Conservation (phyloP, 2,329 filamentous ascomycete genomes). For the Grosmannia serpens region DNA sequence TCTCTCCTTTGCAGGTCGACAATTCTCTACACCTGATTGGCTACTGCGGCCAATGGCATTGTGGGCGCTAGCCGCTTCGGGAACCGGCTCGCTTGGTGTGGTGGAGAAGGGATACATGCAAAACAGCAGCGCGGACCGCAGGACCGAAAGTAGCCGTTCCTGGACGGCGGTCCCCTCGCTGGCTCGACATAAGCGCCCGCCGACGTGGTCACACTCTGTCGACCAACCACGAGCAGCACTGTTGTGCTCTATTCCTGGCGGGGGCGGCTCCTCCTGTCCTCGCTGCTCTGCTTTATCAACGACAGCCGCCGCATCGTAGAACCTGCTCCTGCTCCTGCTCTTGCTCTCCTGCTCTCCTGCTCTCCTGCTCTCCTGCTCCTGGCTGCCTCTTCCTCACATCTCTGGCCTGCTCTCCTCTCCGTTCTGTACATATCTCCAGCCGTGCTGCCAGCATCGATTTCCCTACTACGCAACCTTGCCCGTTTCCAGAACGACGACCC, state of each 20-base stretch:
- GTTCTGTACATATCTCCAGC: not conserved
- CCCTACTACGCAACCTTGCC: too few relatives aligned
- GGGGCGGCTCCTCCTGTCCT: not conserved
- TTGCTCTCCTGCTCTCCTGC: not conserved
- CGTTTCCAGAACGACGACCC: too few relatives aligned
- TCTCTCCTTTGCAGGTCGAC: too few relatives aligned
- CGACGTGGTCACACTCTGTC: not conserved
- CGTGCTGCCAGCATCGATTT: not conserved
- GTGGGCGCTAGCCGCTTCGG: too few relatives aligned
- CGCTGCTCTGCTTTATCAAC: not conserved
- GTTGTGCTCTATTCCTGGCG: not conserved
- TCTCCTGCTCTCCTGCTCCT: not conserved
- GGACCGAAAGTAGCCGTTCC: not conserved
- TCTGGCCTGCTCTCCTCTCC: too few relatives aligned
- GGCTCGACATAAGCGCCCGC: not conserved
- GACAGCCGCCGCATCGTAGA: not conserved
- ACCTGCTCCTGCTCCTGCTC: not conserved
- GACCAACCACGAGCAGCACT: too few relatives aligned
- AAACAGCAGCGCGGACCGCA: not conserved
- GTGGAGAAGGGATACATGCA: too few relatives aligned
- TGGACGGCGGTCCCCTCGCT: not conserved
- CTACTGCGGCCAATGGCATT: too few relatives aligned
- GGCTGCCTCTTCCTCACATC: not conserved
- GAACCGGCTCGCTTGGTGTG: too few relatives aligned
- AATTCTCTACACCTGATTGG: too few relatives aligned